Conservation (phyloP, 345 rosid species). For the Firmiana major region DNA sequence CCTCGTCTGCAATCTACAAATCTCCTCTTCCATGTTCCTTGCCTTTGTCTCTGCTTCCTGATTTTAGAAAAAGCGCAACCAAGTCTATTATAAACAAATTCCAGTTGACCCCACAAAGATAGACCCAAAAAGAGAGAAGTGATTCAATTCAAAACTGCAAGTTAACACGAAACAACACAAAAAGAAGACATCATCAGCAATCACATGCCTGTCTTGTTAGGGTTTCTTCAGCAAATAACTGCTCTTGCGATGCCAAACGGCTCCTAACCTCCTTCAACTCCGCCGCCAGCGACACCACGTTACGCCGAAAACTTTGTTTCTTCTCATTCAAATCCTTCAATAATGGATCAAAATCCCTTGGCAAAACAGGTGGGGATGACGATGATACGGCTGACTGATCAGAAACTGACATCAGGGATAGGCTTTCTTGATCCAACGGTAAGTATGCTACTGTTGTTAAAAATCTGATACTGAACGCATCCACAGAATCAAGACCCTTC, state of each 20-base stretch:
- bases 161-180: neutral
- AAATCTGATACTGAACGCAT: constrained; percentile 6
- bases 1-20: constrained; percentile 37
- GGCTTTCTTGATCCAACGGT: constrained; percentile 12
- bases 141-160: constrained; percentile 16
- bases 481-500: constrained; percentile 5
- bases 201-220: constrained; percentile 62
- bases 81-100: constrained; percentile 1
- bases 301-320: constrained; percentile 77
- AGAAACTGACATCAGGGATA: constrained; percentile 35
- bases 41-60: constrained; percentile 86
- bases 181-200: constrained; percentile 9
- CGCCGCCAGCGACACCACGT: constrained; percentile 79
- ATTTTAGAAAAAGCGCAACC: constrained; percentile 1
- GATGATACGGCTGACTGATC: constrained; percentile 25
- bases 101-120: constrained; percentile 30
- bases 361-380: constrained; percentile 16
- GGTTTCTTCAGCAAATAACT: constrained; percentile 65
- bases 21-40: constrained; percentile 61
- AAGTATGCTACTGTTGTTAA: neutral
- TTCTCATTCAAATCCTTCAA: constrained; percentile 87
- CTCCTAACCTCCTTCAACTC: constrained; percentile 77
- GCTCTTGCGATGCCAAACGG: constrained; percentile 68
- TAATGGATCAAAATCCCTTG: constrained; percentile 65
- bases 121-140: constrained; percentile 13